Percentiles rank a stretch among this genome's conserved stretches.
Evolutionary conservation across 2,329 filamentous ascomycete genomes (phyloP).

Genomic region (Trichoderma endophyticum): DNA sequence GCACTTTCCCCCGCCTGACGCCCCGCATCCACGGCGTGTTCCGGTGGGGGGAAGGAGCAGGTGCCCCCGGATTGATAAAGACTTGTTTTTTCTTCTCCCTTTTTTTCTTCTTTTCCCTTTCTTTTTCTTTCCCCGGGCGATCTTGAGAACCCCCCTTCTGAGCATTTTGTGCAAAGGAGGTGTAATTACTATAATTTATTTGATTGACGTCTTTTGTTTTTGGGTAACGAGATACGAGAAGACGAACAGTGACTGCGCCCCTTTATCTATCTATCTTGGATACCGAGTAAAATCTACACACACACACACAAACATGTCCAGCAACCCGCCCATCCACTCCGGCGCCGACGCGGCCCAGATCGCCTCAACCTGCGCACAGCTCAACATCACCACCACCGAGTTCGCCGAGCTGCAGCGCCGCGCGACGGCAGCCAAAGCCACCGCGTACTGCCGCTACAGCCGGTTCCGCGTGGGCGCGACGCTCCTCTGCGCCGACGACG

Average conservation of each 20-base stretch:
- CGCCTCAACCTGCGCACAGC: slow-evolving; percentile 27
- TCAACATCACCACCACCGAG: slow-evolving; percentile 59
- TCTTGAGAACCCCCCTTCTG: not conserved
- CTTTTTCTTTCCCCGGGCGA: not conserved
- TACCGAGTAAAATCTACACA: not conserved
- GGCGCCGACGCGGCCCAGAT: slow-evolving; percentile 29
- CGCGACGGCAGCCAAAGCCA: slow-evolving; percentile 68
- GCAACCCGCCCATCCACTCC: slow-evolving; percentile 24
- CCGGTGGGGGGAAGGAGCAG: slow-evolving; percentile 12
- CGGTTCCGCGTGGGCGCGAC: slow-evolving; percentile 86
- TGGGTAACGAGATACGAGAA: too few relatives aligned
- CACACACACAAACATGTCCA: not conserved
- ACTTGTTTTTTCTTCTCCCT: not conserved
- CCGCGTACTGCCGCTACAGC: slow-evolving; percentile 90
- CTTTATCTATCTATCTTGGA: not conserved
- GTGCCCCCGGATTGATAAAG: not conserved
- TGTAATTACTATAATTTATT: too few relatives aligned
- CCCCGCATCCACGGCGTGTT: slow-evolving; percentile 14
- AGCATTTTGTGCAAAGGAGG: not conserved
- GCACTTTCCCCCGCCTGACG: not conserved
- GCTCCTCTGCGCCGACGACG: slow-evolving; percentile 54
- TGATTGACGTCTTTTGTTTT: too few relatives aligned
- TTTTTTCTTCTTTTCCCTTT: not conserved
- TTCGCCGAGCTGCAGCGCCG: slow-evolving; percentile 60
- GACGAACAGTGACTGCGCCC: not conserved